Evolutionary conservation across 2,329 filamentous ascomycete species (phyloP).

Genomic region (Chaetomiaceae sp.): DNA sequence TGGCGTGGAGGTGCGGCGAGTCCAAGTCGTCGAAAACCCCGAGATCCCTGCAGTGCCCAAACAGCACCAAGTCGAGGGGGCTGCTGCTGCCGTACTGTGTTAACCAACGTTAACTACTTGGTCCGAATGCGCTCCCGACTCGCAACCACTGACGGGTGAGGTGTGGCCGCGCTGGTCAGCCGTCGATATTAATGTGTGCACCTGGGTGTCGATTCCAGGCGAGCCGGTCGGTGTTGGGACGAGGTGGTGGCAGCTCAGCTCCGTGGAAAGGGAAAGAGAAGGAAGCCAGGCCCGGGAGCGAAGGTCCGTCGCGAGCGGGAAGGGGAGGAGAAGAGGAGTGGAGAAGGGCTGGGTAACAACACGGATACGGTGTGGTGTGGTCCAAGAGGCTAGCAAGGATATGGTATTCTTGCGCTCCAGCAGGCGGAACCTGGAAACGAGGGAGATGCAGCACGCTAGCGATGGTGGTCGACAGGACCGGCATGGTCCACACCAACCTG

Average conservation of each 20-base stretch:
- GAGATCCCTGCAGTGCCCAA: background rate
- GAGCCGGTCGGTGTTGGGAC: background rate
- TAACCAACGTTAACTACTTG: too few relatives aligned
- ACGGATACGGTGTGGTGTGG: conserved; percentile 17
- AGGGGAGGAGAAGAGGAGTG: conserved; percentile 18
- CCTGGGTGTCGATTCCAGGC: background rate
- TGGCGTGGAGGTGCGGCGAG: too few relatives aligned
- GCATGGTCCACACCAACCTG: conserved; percentile 23
- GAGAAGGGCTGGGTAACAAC: too few relatives aligned
- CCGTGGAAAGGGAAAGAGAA: background rate
- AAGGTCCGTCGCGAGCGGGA: conserved; percentile 11
- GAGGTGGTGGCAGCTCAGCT: background rate
- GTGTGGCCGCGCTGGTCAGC: background rate
- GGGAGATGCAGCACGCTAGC: conserved; percentile 27
- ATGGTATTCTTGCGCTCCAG: conserved; percentile 17
- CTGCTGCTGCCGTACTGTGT: background rate
- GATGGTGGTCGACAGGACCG: conserved; percentile 23
- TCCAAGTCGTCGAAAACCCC: background rate
- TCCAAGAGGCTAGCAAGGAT: conserved; percentile 22
- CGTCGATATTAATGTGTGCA: too few relatives aligned
- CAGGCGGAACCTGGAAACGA: conserved; percentile 25
- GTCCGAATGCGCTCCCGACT: background rate
- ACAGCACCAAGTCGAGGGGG: too few relatives aligned
- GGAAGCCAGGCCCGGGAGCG: conserved; percentile 1
- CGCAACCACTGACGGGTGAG: background rate